Evolutionary conservation across 208 protist genomes (phyloP).

Genomic region (Leishmania tropica): DNA sequence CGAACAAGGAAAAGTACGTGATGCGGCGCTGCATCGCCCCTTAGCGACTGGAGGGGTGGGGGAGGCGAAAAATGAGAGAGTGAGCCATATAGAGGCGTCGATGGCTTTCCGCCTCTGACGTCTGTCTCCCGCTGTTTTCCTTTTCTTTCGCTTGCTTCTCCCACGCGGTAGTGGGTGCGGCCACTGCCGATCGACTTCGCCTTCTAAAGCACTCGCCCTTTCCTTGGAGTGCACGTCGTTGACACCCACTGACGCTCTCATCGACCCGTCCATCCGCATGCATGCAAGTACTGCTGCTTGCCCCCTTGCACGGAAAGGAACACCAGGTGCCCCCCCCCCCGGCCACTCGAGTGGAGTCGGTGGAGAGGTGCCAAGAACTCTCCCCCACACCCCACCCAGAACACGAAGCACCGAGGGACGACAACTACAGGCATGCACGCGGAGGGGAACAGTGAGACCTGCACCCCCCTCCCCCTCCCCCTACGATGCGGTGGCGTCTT

Average conservation of each 20-base stretch:
- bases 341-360: background rate
- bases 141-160: background rate
- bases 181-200: background rate
- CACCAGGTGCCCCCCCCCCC: background rate
- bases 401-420: background rate
- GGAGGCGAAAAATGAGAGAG: background rate
- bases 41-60: background rate
- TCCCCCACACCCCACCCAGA: background rate
- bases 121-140: background rate
- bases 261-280: background rate
- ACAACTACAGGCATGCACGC: background rate
- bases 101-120: background rate
- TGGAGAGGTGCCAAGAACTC: background rate
- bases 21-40: background rate
- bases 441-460: background rate
- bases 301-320: background rate
- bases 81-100: background rate
- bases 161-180: background rate
- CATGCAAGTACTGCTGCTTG: background rate
- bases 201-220: background rate
- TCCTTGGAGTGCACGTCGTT: background rate
- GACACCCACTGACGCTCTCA: background rate
- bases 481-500: background rate
- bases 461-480: background rate
- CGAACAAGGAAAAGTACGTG: no score